Evolutionary conservation across 1,139 yeast species (phyloP), one percentile per base, ranked within the genome.

Genomic region (Diutina neorugosa): DNA sequence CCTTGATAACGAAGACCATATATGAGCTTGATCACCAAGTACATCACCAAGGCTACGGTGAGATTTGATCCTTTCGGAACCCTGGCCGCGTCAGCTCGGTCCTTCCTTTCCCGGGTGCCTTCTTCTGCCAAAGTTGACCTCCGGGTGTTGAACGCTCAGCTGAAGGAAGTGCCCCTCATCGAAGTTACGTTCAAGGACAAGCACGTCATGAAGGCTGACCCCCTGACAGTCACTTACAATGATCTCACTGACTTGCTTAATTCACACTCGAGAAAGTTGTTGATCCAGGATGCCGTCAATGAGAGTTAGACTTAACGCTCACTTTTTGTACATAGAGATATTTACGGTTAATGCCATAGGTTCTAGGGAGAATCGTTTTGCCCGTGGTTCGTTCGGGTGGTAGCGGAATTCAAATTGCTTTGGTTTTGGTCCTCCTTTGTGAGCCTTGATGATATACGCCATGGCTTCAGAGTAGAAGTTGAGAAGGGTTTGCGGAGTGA

Each of bases 121-220:
- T 87, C 86, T 8, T 70, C 80, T 14, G 70, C 82, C 61, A 81
- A 79, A 60, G 73, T 74, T 11, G 80, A 81, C 55, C 75, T 75
- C 58, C 82, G 83, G 60, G 74, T 84, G 20, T 70, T 85, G 53
- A 69, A 76, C 4, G 64, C 66, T 18, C 55, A 56, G 11, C 57
- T 59, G 1, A 67, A 67, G 3, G 79, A 73, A 37, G 62, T 67
- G 53, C 89, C 96, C 21, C 62, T 74, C 40, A 80, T 91, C 43
- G 77, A 82, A 58, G 96, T 91, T 18, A 81, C 84, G 1, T 91
- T 80, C 70, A 87, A 86, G 67, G 97, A 91, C 67, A 93, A 91
- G 62, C 79, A 81, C 55, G 76, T 75, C 6, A 70, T 89, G 70
- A 77, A 77, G 54, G 80, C 82, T 5, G 87, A 89, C 63, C 96